These are phyloP conservation scores for Globisporangium apiculatum DNA, from an alignment of 352 stramenopile species.

Conservation along the genomic window DNA sequence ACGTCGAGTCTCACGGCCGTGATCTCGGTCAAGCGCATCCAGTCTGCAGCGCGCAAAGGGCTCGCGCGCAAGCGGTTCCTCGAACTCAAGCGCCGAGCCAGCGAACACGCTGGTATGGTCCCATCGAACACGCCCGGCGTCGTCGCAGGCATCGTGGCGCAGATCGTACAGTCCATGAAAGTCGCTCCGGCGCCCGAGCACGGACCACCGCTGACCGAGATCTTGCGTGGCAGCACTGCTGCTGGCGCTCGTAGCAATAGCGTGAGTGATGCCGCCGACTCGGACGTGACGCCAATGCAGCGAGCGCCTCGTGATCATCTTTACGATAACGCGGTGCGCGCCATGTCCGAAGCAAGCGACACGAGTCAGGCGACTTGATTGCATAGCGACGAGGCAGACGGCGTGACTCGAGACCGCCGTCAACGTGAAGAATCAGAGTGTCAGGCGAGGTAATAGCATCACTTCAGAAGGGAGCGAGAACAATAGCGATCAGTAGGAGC, in stretches of 20 bases:
- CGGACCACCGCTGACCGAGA: background rate
- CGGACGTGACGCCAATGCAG: background rate
- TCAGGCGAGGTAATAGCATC: no score
- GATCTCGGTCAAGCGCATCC: constrained; percentile 32
- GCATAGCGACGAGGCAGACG: no score
- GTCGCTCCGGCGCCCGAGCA: constrained; percentile 4
- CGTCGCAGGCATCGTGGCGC: constrained; percentile 4
- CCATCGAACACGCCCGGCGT: background rate
- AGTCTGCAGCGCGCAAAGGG: constrained; percentile 17
- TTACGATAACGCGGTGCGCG: background rate
- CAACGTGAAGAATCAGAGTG: no score
- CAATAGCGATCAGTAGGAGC: no score
- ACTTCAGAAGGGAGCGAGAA: no score
- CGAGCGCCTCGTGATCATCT: no score
- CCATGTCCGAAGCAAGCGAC: constrained; percentile 3
- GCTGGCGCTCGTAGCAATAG: no score
- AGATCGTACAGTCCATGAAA: constrained; percentile 15
- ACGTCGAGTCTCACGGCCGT: constrained; percentile 18
- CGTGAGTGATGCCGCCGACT: no score
- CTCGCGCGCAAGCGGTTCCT: constrained; percentile 20
- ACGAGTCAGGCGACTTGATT: background rate
- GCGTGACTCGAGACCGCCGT: no score
- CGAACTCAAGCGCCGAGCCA: constrained; percentile 12
- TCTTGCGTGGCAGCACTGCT: background rate
- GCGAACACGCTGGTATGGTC: background rate